Base-by-base conservation (phyloP, 192 early-diverging fungal species). In the Podila horticola region DNA sequence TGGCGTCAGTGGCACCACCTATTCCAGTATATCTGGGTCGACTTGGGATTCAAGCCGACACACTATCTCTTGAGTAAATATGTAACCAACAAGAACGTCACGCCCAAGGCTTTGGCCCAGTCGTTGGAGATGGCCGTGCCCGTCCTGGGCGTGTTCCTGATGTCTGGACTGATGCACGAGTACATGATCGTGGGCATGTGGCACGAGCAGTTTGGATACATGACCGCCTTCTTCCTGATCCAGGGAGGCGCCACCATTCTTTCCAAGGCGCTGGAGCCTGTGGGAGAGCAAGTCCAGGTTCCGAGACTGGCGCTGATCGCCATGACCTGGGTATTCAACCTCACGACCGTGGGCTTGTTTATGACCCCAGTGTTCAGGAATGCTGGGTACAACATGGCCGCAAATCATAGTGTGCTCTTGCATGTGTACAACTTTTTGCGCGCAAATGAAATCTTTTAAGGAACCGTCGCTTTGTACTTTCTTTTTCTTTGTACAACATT, bases 1-100 rank as follows among this genome's bases (percentile, higher is more conserved):
- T 79, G 76, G 76, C 69, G 69, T 10, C 76, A 72, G 36, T 79
- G 76, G 76, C 76, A 79, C 29, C 76, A 79, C 64, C 58, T 79
- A 5, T 79, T 79, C 67, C 57, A 73, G 41, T 69, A 73, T 26
- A 73, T 81, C 65, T 81, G 77, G 71, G 71, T 81, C 33, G 77
- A 81, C 31, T 52, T 73, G 10, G 70, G 77, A 1, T 68, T 72
- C 71, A 72, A 73, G n/a, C 77, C 77, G 12, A 61, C 67, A 4
- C 51, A 66, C 9, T 71, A 73, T 26, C 5, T 81, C 22, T 28
- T 81, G 20, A 36, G 20, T n/a, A 81, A 81, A 51, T 33, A 81
- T 61, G 34, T 73, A 11, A 65, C 71, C 13, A 62, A 5, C 34
- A 64, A 0, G 49, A 62, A 51, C 26, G 2, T 36, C 24, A 36